Percentiles rank a stretch among this genome's conserved stretches.
Evolutionary conservation across 2,329 filamentous ascomycete species (phyloP).

Genomic region (Penicillium oxalicum): DNA sequence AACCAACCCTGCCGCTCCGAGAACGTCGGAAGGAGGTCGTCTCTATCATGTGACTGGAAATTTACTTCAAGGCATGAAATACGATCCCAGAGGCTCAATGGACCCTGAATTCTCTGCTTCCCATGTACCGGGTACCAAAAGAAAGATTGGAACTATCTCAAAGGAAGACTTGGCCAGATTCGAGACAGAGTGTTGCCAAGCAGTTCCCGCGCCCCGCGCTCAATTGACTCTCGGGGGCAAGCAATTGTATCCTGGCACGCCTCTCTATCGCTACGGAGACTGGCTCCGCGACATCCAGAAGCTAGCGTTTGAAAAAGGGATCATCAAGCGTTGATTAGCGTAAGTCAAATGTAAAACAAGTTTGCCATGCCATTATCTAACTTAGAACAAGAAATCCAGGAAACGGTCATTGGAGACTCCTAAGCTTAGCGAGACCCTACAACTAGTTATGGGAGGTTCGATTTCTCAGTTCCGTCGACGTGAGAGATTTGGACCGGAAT

Average conservation of each 20-base stretch:
- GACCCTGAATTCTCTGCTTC: background rate
- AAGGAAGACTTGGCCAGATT: background rate
- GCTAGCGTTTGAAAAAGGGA: constrained; percentile 5
- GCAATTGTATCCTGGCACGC: constrained; percentile 1
- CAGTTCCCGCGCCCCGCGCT: background rate
- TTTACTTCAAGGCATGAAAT: background rate
- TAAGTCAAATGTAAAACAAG: background rate
- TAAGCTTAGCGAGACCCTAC: background rate
- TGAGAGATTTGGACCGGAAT: background rate
- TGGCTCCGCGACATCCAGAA: constrained; percentile 4
- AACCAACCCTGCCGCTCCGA: background rate
- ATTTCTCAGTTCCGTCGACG: background rate
- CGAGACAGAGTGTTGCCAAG: background rate
- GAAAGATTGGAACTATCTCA: background rate
- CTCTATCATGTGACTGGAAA: background rate
- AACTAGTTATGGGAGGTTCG: background rate
- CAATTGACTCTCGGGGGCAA: constrained; percentile 3
- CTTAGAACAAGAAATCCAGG: background rate
- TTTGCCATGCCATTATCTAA: background rate
- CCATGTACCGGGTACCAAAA: background rate
- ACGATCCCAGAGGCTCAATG: background rate
- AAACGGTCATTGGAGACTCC: background rate
- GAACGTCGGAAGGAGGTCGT: background rate
- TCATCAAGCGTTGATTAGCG: background rate
- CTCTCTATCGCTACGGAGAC: constrained; percentile 3